These are phyloP conservation scores for Iris pallida DNA, from an alignment of 116 monocot species.

Conservation along the genomic window DNA sequence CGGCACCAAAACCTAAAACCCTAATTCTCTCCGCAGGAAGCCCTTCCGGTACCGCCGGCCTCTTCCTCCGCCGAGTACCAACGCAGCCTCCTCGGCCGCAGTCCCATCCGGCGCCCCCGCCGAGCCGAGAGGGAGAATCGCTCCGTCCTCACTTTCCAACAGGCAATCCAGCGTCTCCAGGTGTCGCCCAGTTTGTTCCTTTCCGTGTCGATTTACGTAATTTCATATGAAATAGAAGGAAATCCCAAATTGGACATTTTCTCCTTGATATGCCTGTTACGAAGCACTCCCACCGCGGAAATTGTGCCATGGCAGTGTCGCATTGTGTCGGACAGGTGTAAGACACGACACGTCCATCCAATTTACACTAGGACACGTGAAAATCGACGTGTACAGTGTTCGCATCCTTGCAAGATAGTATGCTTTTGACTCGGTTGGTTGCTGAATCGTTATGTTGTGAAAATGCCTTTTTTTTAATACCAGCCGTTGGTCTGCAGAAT, in stretches of 20 bases:
- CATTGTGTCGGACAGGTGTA: too few relatives aligned
- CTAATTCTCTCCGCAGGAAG: not conserved
- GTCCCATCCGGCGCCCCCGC: conserved; percentile 3
- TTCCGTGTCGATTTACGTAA: not conserved
- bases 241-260: not conserved
- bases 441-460: too few relatives aligned
- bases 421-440: too few relatives aligned
- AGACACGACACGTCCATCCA: too few relatives aligned
- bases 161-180: conserved; percentile 91
- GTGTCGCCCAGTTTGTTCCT: conserved; percentile 17
- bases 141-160: conserved; percentile 72
- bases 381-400: too few relatives aligned
- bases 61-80: conserved; percentile 9
- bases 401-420: too few relatives aligned
- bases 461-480: too few relatives aligned
- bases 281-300: not conserved
- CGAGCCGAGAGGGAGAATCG: not conserved
- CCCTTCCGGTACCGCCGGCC: conserved; percentile 8
- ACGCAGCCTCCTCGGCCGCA: conserved; percentile 22
- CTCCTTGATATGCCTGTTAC: not conserved
- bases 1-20: conserved; percentile 4
- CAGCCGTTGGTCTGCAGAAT: too few relatives aligned
- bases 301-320: not conserved
- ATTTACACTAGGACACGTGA: too few relatives aligned
- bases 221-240: not conserved